A percentile compares a stretch with the other conserved stretches of the same genome.
phyloP scores from a whole-genome alignment of 2,329 filamentous ascomycete species.

The Colletotrichum paranaense region DNA sequence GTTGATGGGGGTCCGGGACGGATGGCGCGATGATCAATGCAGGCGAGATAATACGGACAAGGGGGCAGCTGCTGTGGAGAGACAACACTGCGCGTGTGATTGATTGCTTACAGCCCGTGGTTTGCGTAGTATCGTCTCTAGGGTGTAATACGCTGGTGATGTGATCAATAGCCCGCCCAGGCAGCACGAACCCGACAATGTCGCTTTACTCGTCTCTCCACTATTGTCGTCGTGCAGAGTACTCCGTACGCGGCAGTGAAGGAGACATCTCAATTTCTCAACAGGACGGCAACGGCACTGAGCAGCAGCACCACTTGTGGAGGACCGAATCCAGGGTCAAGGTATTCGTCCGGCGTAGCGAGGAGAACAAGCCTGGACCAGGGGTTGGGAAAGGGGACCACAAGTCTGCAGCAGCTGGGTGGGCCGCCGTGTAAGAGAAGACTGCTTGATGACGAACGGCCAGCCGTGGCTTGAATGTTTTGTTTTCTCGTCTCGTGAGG shows the following conservation, averaged over 20 bases:
- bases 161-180: background rate
- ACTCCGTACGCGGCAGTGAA: background rate
- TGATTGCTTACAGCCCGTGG: background rate
- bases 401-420: constrained; percentile 30
- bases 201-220: background rate
- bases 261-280: background rate
- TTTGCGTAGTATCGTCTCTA: constrained; percentile 9
- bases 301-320: constrained; percentile 10
- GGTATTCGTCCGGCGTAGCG: background rate
- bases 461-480: constrained; percentile 4
- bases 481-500: constrained; percentile 4
- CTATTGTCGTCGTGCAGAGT: background rate
- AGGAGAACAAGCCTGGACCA: background rate
- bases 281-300: constrained; percentile 12
- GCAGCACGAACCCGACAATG: background rate
- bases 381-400: constrained; percentile 12
- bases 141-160: constrained; percentile 11
- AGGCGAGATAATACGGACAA: background rate
- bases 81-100: background rate
- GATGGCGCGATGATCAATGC: constrained; percentile 15
- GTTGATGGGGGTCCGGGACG: background rate
- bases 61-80: background rate
- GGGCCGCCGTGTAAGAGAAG: constrained; percentile 27
- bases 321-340: background rate
- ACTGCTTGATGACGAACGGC: constrained; percentile 23